These are phyloP conservation scores for Aspergillus fumigatiaffinis DNA, from an alignment of 2,329 filamentous ascomycete genomes.

Conservation along the genomic window DNA sequence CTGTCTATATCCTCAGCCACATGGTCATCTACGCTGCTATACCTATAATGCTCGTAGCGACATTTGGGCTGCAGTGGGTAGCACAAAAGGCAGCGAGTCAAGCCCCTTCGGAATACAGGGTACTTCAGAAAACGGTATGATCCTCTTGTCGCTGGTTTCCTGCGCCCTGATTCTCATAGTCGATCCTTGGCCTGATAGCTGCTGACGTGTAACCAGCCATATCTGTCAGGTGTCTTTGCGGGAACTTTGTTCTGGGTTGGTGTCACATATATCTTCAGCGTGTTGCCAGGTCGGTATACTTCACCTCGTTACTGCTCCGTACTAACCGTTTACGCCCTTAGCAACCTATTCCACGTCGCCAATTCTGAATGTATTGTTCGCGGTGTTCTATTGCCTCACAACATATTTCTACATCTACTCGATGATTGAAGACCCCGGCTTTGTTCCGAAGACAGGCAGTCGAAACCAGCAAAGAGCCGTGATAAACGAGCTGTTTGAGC, in stretches of 20 bases:
- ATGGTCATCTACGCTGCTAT: slow-evolving; percentile 71
- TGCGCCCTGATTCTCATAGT: neutral
- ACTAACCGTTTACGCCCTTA: slow-evolving; percentile 27
- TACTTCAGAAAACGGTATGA: slow-evolving; percentile 81
- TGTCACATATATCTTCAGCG: slow-evolving; percentile 67
- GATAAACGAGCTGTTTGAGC: slow-evolving; percentile 78
- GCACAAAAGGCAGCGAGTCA: slow-evolving; percentile 75
- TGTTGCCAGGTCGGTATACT: slow-evolving; percentile 63
- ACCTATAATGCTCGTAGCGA: slow-evolving; percentile 63
- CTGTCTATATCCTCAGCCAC: slow-evolving; percentile 68
- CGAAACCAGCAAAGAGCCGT: slow-evolving; percentile 84
- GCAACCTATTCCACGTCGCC: slow-evolving; percentile 63
- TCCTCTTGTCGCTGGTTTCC: neutral
- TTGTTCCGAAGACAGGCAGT: slow-evolving; percentile 83
- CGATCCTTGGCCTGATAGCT: neutral
- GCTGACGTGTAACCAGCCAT: slow-evolving; percentile 58
- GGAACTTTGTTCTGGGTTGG: slow-evolving; percentile 78
- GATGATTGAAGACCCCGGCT: slow-evolving; percentile 88
- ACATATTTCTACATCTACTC: slow-evolving; percentile 81
- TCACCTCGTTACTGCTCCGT: slow-evolving; percentile 2
- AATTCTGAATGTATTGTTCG: slow-evolving; percentile 76
- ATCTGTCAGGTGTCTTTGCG: slow-evolving; percentile 89
- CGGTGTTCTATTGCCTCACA: slow-evolving; percentile 60
- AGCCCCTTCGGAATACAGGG: slow-evolving; percentile 82
- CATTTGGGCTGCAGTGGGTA: slow-evolving; percentile 67